Evolutionary conservation across 371 early-diverging fungal genomes (phyloP), one percentile per base, ranked within the genome.

Genomic region (Mucor lusitanicus): DNA sequence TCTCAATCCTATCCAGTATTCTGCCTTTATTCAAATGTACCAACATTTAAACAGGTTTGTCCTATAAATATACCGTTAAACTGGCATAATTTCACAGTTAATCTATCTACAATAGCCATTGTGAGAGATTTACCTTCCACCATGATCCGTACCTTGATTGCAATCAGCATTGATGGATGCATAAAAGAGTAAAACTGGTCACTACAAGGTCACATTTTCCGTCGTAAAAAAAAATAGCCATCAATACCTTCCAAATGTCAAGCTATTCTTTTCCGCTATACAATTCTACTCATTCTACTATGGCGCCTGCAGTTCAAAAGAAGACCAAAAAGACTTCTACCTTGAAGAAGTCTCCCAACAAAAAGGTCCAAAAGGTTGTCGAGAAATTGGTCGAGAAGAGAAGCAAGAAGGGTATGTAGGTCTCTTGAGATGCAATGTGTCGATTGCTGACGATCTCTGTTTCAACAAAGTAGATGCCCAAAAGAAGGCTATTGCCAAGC

Each of bases 241-340:
- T 46, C 19, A 50, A 1, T 3, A 19, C 7, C 46, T 21, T n/a
- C 7, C 23, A 53, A n/a, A 53, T 53, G 53, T 27, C 27, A 53
- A 53, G 13, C 21, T 25, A 27, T 27, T 23, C 13, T 25, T 27
- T n/a, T 25, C 23, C 11, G 53, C 23, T 53, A 53, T 40, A 40
- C 40, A 40, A 40, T 40, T 17, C 40, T 40, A 40, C 3, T 40
- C 40, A 19, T 13, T 53, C 15, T 32, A 56, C 32, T 2, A 62
- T 62, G 62, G 48, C 62, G 15, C 62, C 62, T 61, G 61, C 61
- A 50, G 46, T 62, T 32, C 62, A 62, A 50, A 62, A 62, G 62
- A 62, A 50, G 33, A 50, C 50, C 3, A 62, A 62, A 50, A 62
- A 62, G 33, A 35, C 50, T 17, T 32, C 32, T 19, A 62, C 33